Evolutionary conservation across 106 monocot species (phyloP).

Genomic region (Dendrobium huoshanense): DNA sequence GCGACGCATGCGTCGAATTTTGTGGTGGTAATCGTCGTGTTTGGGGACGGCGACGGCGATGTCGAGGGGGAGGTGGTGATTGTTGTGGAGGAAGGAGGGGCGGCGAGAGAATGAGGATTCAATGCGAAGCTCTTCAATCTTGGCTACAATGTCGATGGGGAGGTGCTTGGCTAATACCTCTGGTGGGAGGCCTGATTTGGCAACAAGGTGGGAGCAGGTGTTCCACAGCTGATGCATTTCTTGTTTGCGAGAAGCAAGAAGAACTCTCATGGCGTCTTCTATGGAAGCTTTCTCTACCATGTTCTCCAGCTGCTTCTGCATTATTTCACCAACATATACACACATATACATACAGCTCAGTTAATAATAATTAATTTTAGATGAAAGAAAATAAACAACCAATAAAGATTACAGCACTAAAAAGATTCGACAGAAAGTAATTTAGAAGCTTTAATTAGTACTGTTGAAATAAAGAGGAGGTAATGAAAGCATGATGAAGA

Average conservation of each 20-base stretch:
- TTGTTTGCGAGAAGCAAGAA: slow-evolving; percentile 75
- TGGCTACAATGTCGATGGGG: slow-evolving; percentile 75
- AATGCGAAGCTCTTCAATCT: slow-evolving; percentile 78
- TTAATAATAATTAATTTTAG: too few species aligned
- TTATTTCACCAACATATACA: slow-evolving; percentile 17
- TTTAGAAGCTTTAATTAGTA: too few species aligned
- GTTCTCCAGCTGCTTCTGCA: slow-evolving; percentile 75
- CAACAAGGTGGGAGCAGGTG: slow-evolving; percentile 80
- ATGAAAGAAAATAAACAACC: too few species aligned
- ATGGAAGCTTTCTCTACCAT: slow-evolving; percentile 94
- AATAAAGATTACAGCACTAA: too few species aligned
- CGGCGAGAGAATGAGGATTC: slow-evolving; percentile 51
- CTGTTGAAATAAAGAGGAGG: slow-evolving; percentile 20
- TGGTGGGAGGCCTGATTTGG: slow-evolving; percentile 87
- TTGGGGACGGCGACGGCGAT: slow-evolving; percentile 10
- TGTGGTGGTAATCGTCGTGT: slow-evolving; percentile 65
- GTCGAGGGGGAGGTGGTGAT: slow-evolving; percentile 5
- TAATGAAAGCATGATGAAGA: slow-evolving; percentile 36
- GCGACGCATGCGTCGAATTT: slow-evolving; percentile 93
- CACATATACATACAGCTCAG: background rate
- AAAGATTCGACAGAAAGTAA: too few species aligned
- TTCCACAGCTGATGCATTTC: slow-evolving; percentile 86
- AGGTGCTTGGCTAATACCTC: slow-evolving; percentile 93
- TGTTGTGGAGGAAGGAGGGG: slow-evolving; percentile 10
- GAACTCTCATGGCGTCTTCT: slow-evolving; percentile 91